These are phyloP conservation scores for Globisporangium rhizosaccharum DNA, from an alignment of 352 stramenopile genomes.

Conservation along the genomic window DNA sequence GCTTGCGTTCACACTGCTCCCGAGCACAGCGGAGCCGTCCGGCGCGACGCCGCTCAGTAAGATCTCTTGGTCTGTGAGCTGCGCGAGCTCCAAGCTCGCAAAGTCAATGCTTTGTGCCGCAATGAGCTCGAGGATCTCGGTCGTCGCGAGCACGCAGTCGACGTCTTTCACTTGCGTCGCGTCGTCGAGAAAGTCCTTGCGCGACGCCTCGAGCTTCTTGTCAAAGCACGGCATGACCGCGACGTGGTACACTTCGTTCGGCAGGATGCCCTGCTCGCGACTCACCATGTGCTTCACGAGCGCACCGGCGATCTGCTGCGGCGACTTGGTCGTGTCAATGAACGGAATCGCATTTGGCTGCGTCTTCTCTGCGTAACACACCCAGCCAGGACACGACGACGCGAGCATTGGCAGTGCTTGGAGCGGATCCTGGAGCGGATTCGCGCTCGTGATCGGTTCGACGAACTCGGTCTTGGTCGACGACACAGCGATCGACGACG, in stretches of 20 bases:
- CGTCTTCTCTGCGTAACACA: constrained; percentile 98
- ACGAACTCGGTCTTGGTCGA: constrained; percentile 65
- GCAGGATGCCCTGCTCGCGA: constrained; percentile 40
- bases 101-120: constrained; percentile 58
- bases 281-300: constrained; percentile 76
- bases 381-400: constrained; percentile 96
- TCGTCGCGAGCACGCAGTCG: constrained; percentile 92
- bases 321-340: constrained; percentile 93
- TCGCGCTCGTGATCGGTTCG: constrained; percentile 40
- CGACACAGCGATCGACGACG: constrained; percentile 66
- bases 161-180: constrained; percentile 81
- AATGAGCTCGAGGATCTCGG: constrained; percentile 76
- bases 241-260: constrained; percentile 90
- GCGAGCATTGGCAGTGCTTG: constrained; percentile 89
- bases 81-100: constrained; percentile 47
- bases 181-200: constrained; percentile 83
- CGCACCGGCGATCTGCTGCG: constrained; percentile 91
- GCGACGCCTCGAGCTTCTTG: constrained; percentile 97
- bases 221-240: constrained; percentile 98
- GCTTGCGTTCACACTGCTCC: constrained; percentile 51
- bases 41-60: constrained; percentile 64
- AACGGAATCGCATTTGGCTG: constrained; percentile 92
- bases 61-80: constrained; percentile 57
- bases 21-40: constrained; percentile 47
- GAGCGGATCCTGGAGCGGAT: constrained; percentile 59